A percentile compares a stretch with the other conserved stretches of the same genome.
These are phyloP conservation scores for Prunus davidiana DNA, from an alignment of 306 rosid genomes.

Conservation along the genomic window DNA sequence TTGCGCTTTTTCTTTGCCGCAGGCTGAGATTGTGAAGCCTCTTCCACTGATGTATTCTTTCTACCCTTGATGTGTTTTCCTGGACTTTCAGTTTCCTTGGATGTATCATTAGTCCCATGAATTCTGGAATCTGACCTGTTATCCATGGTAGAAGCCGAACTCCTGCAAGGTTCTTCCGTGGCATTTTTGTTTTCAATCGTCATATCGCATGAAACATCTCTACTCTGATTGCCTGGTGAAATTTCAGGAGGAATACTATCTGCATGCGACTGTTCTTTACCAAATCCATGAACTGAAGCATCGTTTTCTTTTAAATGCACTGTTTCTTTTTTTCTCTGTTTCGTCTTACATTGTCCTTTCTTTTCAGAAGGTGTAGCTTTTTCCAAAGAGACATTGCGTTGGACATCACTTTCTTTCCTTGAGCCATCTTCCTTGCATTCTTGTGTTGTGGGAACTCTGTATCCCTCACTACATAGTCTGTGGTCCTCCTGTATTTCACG, in stretches of 20 bases:
- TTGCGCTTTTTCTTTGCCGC: constrained; percentile 31
- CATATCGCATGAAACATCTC: constrained; percentile 21
- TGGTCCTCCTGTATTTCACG: background rate
- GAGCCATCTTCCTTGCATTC: background rate
- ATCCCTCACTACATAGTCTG: background rate
- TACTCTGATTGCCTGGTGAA: constrained; percentile 20
- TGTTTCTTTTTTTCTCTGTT: background rate
- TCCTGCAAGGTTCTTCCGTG: constrained; percentile 14
- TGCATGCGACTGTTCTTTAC: constrained; percentile 22
- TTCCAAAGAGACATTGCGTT: background rate
- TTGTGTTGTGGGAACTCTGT: background rate
- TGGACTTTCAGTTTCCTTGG: constrained; percentile 33
- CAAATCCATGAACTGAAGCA: constrained; percentile 18
- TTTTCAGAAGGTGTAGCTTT: constrained; percentile 4
- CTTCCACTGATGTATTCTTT: constrained; percentile 18
- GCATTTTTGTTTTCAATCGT: constrained; percentile 13
- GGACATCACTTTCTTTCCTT: constrained; percentile 5
- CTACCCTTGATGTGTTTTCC: constrained; percentile 23
- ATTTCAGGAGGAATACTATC: constrained; percentile 20
- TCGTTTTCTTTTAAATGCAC: constrained; percentile 5
- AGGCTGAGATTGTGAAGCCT: constrained; percentile 33
- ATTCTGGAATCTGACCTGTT: constrained; percentile 23
- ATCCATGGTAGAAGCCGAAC: constrained; percentile 20
- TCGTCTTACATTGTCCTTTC: background rate
- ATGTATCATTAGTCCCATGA: constrained; percentile 16